These are phyloP conservation scores for Hypoxylon sp. DNA, from an alignment of 2,329 filamentous ascomycete genomes.

Conservation along the genomic window DNA sequence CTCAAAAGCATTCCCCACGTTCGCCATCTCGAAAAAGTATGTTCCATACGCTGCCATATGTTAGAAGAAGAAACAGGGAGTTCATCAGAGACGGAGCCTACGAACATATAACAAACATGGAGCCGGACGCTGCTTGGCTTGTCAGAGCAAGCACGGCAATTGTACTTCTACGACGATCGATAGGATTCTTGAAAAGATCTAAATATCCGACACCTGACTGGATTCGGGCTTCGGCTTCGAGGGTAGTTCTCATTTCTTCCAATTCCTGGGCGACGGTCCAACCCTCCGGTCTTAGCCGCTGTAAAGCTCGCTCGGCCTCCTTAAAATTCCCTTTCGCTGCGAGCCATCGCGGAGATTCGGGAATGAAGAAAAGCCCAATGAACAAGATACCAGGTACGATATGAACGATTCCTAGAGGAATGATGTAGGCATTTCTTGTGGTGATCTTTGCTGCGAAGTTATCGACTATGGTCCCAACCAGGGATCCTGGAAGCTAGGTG, in stretches of 20 bases:
- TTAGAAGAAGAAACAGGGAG: background rate
- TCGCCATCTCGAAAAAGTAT: conserved; percentile 73
- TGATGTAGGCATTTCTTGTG: conserved; percentile 48
- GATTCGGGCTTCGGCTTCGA: conserved; percentile 55
- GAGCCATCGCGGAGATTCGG: conserved; percentile 61
- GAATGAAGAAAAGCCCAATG: conserved; percentile 58
- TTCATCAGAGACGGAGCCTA: background rate
- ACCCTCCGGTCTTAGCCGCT: conserved; percentile 53
- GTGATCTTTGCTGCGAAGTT: conserved; percentile 59
- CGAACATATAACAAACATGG: conserved; percentile 70
- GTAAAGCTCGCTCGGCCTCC: conserved; percentile 55
- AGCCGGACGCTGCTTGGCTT: conserved; percentile 67
- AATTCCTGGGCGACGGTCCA: conserved; percentile 56
- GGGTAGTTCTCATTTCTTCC: conserved; percentile 57
- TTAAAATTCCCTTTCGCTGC: conserved; percentile 54
- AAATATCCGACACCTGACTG: conserved; percentile 57
- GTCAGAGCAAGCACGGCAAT: conserved; percentile 64
- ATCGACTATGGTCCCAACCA: conserved; percentile 66
- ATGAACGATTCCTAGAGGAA: conserved; percentile 52
- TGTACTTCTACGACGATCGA: conserved; percentile 66
- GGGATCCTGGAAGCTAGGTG: conserved; percentile 57
- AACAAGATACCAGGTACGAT: conserved; percentile 57
- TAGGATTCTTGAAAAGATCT: conserved; percentile 66
- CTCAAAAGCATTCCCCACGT: conserved; percentile 68
- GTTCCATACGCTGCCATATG: conserved; percentile 64